A percentile compares a stretch with the other conserved stretches of the same genome.
These are phyloP conservation scores for Novymonas esmeraldas DNA, from an alignment of 208 protist genomes.

Conservation along the genomic window DNA sequence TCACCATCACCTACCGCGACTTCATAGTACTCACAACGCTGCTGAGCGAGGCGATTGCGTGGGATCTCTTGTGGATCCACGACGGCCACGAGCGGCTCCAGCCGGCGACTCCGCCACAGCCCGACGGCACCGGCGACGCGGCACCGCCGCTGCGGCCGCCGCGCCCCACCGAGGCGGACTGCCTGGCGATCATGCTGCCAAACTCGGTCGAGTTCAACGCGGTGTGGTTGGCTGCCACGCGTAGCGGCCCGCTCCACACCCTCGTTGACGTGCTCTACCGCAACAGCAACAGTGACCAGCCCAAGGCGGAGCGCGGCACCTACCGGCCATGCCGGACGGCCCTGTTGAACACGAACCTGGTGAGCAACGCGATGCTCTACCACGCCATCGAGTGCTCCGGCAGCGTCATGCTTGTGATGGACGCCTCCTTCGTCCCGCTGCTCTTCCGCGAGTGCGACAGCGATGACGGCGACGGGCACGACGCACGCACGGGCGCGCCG, in stretches of 20 bases:
- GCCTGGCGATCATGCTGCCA: constrained; percentile 58
- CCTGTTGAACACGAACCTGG: constrained; percentile 68
- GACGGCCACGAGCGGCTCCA: constrained; percentile 4
- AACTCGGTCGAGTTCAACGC: constrained; percentile 66
- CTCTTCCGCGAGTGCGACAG: constrained; percentile 35
- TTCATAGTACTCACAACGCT: constrained; percentile 38
- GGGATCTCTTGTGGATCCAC: constrained; percentile 50
- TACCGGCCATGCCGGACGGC: constrained; percentile 60
- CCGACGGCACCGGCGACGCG: background rate
- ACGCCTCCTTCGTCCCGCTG: constrained; percentile 41
- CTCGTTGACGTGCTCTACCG: constrained; percentile 49
- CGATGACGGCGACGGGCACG: background rate
- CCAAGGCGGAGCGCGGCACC: constrained; percentile 1
- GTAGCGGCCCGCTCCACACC: constrained; percentile 44
- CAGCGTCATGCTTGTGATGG: constrained; percentile 41
- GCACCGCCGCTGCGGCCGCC: background rate
- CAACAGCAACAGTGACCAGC: constrained; percentile 25
- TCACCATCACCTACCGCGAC: constrained; percentile 46
- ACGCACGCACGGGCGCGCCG: background rate
- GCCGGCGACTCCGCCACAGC: background rate
- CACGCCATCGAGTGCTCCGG: constrained; percentile 45
- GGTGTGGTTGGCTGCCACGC: constrained; percentile 47
- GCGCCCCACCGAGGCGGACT: constrained; percentile 20
- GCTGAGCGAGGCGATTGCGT: constrained; percentile 53
- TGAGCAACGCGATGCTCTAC: constrained; percentile 55